Base-by-base conservation (phyloP, 148 eudicot species). In the Vaccinium vitisidaea region DNA sequence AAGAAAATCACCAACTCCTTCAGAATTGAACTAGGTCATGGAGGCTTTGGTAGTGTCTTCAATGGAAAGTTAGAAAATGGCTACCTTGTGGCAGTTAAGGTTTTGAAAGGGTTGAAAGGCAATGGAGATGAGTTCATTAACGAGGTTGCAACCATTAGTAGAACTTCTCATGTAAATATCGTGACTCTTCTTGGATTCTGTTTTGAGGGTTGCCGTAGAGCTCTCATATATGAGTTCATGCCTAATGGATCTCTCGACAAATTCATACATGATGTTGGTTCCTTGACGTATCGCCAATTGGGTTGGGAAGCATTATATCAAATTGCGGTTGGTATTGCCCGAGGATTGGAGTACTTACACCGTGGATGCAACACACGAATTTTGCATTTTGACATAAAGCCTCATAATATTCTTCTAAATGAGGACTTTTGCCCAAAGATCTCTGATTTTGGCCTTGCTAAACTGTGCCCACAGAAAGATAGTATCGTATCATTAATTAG, bases 71-170 rank as follows among this genome's bases (percentile, higher is more conserved):
- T 84, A 53, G 21, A 30, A 9, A 25, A 80, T 27, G 83, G 74
- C 2, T 10, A 52, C 13, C n/a, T 56, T 2, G 81, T 76, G 58
- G 85, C 81, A 48, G 81, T 83, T 8, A 76, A 75, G 79, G 30
- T 83, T 6, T 65, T 48, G 6, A 75, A 75, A 6, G 53, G 27
- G 6, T 19, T 48, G 27, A 81, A 84, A 25, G 86, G 83, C 8
- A 63, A 59, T 53, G 84, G 84, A 16, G 84, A 75, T 65, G 88
- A 87, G 7, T 87, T 87, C 39, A 36, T 36, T 36, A 36, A 36
- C 3, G 39, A 36, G 39, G 39, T 36, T 36, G 39, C 39, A 36
- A 36, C 39, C 39, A 36, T 36, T 36, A 36, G 39, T 36, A 36
- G 39, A 36, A 36, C 39, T 2, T 36, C 39, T 36, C 39, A 36